Evolutionary conservation across 2,329 filamentous ascomycete genomes (phyloP).

Genomic region (Neofusicoccum parvum): DNA sequence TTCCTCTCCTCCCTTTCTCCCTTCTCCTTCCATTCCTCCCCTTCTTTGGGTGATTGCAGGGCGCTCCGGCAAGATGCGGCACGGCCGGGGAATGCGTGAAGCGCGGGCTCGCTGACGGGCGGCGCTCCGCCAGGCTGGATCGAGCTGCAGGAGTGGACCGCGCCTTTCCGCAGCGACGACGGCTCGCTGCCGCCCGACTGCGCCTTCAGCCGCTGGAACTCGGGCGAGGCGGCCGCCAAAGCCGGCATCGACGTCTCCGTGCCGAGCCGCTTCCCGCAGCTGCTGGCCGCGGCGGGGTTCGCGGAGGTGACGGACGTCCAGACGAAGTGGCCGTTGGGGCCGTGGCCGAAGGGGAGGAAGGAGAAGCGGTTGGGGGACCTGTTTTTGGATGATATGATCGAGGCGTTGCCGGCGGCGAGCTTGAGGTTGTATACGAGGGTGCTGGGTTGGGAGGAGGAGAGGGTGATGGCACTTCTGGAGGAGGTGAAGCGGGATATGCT

Average conservation of each 20-base stretch:
- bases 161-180: slow-evolving; percentile 27
- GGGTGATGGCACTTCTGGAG: neutral
- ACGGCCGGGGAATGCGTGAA: too few species aligned
- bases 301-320: slow-evolving; percentile 43
- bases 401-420: neutral
- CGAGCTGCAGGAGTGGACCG: slow-evolving; percentile 47
- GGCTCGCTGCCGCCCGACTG: slow-evolving; percentile 25
- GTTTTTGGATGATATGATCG: slow-evolving; percentile 27
- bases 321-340: slow-evolving; percentile 42
- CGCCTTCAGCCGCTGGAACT: slow-evolving; percentile 25
- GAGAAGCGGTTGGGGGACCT: slow-evolving; percentile 55
- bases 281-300: slow-evolving; percentile 47
- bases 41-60: too few species aligned
- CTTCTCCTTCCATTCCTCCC: too few species aligned
- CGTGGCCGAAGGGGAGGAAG: slow-evolving; percentile 52
- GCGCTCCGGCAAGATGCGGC: too few species aligned
- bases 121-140: slow-evolving; percentile 36
- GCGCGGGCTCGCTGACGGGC: too few species aligned
- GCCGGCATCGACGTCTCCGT: slow-evolving; percentile 46
- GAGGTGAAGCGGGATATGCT: neutral
- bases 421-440: neutral
- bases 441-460: neutral
- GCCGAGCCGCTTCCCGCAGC: slow-evolving; percentile 38
- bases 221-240: slow-evolving; percentile 36
- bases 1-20: too few species aligned